These are phyloP conservation scores for Verticillium longisporum DNA, from an alignment of 2,329 filamentous ascomycete species.

Conservation along the genomic window DNA sequence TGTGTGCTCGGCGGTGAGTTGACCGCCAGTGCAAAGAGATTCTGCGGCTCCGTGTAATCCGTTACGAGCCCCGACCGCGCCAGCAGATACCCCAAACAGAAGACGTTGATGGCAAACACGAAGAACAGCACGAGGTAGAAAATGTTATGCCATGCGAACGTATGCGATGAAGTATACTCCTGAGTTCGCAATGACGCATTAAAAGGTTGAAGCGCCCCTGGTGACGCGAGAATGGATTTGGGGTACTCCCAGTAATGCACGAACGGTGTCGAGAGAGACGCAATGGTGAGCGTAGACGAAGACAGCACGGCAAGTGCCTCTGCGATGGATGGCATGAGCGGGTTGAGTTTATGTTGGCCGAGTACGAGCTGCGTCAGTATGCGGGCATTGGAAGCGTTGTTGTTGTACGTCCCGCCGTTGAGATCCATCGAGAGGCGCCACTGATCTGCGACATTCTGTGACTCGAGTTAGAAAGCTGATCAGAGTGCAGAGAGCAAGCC, in stretches of 20 bases:
- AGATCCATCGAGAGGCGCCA: conserved; percentile 52
- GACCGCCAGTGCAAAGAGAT: conserved; percentile 65
- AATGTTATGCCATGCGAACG: conserved; percentile 50
- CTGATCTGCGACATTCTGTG: conserved; percentile 38
- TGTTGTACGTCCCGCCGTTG: conserved; percentile 45
- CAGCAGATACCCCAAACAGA: conserved; percentile 57
- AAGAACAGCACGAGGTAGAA: conserved; percentile 62
- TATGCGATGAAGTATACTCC: conserved; percentile 64
- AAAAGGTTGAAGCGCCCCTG: conserved; percentile 50
- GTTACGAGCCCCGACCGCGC: conserved; percentile 56
- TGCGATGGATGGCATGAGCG: conserved; percentile 57
- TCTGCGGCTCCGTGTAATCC: conserved; percentile 72
- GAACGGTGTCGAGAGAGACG: conserved; percentile 53
- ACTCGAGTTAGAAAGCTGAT: background rate
- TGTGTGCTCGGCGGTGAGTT: conserved; percentile 41
- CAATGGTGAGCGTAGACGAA: conserved; percentile 58
- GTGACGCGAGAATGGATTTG: conserved; percentile 27
- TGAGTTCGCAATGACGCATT: conserved; percentile 56
- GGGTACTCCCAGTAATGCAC: conserved; percentile 46
- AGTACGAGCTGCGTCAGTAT: conserved; percentile 51
- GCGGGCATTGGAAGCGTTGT: conserved; percentile 51
- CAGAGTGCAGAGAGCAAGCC: background rate
- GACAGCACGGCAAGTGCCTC: conserved; percentile 68
- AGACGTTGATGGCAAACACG: conserved; percentile 60
- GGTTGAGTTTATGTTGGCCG: conserved; percentile 30